Evolutionary conservation across 2,329 filamentous ascomycete genomes (phyloP), one percentile per base, ranked within the genome.

Genomic region (Epichloe aotearoae): DNA sequence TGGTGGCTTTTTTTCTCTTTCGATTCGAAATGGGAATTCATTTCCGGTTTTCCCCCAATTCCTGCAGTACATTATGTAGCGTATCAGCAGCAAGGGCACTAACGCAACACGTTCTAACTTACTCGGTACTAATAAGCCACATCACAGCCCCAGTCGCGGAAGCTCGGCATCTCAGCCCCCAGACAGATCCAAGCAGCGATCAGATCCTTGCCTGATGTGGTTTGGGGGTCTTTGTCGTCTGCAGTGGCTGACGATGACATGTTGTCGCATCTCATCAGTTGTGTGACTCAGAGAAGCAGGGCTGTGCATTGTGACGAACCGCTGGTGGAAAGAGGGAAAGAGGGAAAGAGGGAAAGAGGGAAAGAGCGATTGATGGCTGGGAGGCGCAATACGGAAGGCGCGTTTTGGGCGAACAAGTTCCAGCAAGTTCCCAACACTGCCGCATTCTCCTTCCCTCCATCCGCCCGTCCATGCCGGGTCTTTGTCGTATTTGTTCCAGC

Each of bases 81-180:
- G 26, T 26, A 26, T 8, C 8, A 30, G 30, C 10, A 30, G 30
- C 30, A 30, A 30, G 10, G 30, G 10, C 30, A 11, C 30, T 11
- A 30, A 30, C 10, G 30, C 30, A 30, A 11, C 30, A 30, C 8
- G 30, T 11, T 30, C 30, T 30, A 11, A 30, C 30, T 30, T 10
- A 10, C 23, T 8, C 23, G 7, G 23, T 26, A 26, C 30, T 30
- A 30, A 30, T 30, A 3, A 30, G 26, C 17, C 33, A 44, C 37
- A 44, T 43, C 47, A 52, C 51, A 49, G 46, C 47, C 44, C 8
- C 26, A 30, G 8, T 49, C 49, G 49, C 26, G 23, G 51, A 53
- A 53, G 44, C 30, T 49, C 52, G 52, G 52, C 52, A 53, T 53
- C 46, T 49, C 36, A 26, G 20, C 49, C 44, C 40, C 45, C 49